phyloP scores from a whole-genome alignment of 768 basidiomycete genomes.

The Mycena kentingensis region DNA sequence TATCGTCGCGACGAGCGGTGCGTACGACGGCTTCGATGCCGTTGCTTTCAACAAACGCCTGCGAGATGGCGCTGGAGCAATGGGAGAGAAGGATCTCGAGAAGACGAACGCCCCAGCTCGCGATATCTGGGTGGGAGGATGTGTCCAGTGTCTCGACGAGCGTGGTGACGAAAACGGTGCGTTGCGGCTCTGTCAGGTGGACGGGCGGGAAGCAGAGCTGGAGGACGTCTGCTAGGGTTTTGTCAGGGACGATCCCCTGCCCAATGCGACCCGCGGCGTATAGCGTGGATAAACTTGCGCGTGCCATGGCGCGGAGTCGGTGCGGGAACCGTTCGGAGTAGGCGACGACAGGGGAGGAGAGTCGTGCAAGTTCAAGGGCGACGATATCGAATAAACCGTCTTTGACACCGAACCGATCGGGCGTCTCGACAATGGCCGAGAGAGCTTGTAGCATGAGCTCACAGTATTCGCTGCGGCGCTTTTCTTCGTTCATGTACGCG shows the following conservation, averaged over 20 bases:
- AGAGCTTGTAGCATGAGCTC: slow-evolving; percentile 37
- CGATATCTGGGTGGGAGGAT: slow-evolving; percentile 35
- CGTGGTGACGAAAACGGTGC: slow-evolving; percentile 32
- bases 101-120: slow-evolving; percentile 37
- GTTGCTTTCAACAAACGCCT: slow-evolving; percentile 35
- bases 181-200: slow-evolving; percentile 26
- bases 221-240: slow-evolving; percentile 37
- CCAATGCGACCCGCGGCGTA: slow-evolving; percentile 38
- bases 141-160: slow-evolving; percentile 33
- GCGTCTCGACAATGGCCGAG: slow-evolving; percentile 34
- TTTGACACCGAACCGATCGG: slow-evolving; percentile 34
- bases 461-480: slow-evolving; percentile 32
- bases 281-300: slow-evolving; percentile 38
- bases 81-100: slow-evolving; percentile 34
- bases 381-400: slow-evolving; percentile 35
- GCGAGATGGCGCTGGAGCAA: slow-evolving; percentile 29
- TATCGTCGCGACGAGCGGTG: slow-evolving; percentile 36
- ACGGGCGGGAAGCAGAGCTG: slow-evolving; percentile 39
- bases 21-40: slow-evolving; percentile 39
- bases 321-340: slow-evolving; percentile 33
- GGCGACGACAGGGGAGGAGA: slow-evolving; percentile 34
- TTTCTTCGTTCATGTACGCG: slow-evolving; percentile 32
- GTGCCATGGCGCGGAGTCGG: slow-evolving; percentile 29
- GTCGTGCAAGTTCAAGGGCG: slow-evolving; percentile 34
- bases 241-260: slow-evolving; percentile 33